Percentiles rank a stretch among this genome's conserved stretches.
Conservation (phyloP, 2,329 filamentous ascomycete genomes). For the Macroventuria anomochaeta region DNA sequence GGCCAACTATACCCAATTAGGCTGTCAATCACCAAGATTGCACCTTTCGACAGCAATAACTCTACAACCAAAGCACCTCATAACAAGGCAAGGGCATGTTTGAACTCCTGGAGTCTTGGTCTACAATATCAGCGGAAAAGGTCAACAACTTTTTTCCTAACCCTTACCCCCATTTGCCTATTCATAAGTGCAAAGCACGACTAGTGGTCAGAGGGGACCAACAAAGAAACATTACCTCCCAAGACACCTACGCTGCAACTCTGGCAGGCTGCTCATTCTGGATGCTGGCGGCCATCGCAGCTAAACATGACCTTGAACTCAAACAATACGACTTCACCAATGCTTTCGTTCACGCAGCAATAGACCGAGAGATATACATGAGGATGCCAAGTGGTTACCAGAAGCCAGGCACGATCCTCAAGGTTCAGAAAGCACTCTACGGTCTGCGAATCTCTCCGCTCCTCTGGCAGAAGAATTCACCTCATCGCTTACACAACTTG, state of each 20-base stretch:
- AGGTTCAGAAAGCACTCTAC: constrained; percentile 12
- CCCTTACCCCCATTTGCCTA: too few species aligned
- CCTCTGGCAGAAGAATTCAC: constrained; percentile 8
- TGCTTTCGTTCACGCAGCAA: constrained; percentile 5
- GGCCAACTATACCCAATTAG: too few species aligned
- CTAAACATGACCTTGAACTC: background rate
- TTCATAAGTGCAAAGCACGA: too few species aligned
- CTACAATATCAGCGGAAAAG: too few species aligned
- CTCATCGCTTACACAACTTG: background rate
- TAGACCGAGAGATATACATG: constrained; percentile 10
- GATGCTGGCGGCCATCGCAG: background rate
- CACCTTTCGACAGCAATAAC: too few species aligned
- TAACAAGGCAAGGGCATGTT: too few species aligned
- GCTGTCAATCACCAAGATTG: too few species aligned
- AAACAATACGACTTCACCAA: constrained; percentile 12
- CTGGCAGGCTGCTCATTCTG: constrained; percentile 1
- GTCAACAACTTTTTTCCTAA: too few species aligned
- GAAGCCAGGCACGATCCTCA: background rate
- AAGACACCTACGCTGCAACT: constrained; percentile 19
- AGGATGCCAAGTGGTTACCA: background rate
- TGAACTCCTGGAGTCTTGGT: too few species aligned
- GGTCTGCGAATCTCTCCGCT: constrained; percentile 6
- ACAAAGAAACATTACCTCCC: background rate
- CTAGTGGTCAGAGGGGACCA: too few species aligned
- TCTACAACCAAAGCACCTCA: too few species aligned